phyloP scores from a whole-genome alignment of 176 grass and related monocot genomes.

The Saccharum spontaneum region DNA sequence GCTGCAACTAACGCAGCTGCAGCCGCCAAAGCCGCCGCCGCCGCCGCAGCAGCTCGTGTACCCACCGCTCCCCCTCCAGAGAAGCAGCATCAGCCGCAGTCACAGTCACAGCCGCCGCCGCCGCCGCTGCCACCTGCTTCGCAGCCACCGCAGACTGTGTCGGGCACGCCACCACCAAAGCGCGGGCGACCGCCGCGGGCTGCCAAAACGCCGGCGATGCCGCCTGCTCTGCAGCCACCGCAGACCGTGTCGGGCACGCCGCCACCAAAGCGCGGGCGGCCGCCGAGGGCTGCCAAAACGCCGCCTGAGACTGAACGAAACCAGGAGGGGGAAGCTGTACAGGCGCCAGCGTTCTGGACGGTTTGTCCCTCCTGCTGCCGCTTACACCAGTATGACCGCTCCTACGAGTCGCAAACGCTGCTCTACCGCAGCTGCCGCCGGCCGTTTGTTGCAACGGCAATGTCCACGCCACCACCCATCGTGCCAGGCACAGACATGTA shows the following conservation, averaged over 20 bases:
- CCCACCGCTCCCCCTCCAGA: background rate
- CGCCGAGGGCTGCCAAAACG: background rate
- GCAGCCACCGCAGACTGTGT: constrained; percentile 1
- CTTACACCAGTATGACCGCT: constrained; percentile 19
- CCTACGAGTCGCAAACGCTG: constrained; percentile 9
- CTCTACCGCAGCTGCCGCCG: constrained; percentile 16
- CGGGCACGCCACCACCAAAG: background rate
- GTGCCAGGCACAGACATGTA: constrained; percentile 52
- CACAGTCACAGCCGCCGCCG: background rate
- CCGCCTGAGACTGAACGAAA: background rate
- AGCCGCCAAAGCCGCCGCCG: background rate
- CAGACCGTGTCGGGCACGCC: background rate
- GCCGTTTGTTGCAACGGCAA: constrained; percentile 13
- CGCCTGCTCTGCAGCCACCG: background rate
- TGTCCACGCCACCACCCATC: constrained; percentile 22
- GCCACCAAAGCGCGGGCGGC: constrained; percentile 3
- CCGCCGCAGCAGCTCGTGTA: background rate
- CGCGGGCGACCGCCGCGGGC: constrained; percentile 11
- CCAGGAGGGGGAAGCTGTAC: background rate
- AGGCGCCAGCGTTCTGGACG: constrained; percentile 18
- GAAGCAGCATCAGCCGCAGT: background rate
- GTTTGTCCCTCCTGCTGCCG: constrained; percentile 27
- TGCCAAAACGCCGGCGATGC: constrained; percentile 2
- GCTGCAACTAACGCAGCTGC: background rate
- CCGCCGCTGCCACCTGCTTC: background rate